Evolutionary conservation across 805 yeast genomes (phyloP).

Genomic region (Candida pini): DNA sequence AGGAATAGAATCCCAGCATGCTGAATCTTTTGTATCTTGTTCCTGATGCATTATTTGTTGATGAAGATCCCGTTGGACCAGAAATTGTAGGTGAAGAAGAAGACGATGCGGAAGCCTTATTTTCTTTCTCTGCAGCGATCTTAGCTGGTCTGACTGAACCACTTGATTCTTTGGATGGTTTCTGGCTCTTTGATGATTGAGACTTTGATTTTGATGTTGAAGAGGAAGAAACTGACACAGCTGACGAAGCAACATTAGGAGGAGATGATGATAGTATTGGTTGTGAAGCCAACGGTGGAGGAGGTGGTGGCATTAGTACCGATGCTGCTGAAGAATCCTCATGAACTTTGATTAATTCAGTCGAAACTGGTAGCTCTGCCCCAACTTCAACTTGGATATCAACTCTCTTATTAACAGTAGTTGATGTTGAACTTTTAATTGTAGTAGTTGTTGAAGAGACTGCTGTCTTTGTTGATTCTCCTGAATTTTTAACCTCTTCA

Average conservation of each 20-base stretch:
- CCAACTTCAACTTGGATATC: slow-evolving; percentile 2
- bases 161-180: background rate
- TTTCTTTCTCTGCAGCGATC: slow-evolving; percentile 20
- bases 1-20: slow-evolving; percentile 26
- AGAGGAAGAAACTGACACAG: background rate
- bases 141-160: slow-evolving; percentile 3
- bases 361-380: background rate
- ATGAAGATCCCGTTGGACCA: slow-evolving; percentile 4
- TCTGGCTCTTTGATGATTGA: too few relatives aligned
- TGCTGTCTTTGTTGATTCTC: background rate
- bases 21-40: slow-evolving; percentile 28
- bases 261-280: too few relatives aligned
- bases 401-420: background rate
- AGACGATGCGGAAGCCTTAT: too few relatives aligned
- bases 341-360: slow-evolving; percentile 2
- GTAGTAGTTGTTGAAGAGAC: background rate
- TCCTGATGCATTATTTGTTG: slow-evolving; percentile 6
- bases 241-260: background rate
- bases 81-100: too few relatives aligned
- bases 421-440: background rate
- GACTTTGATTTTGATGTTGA: background rate
- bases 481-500: too few relatives aligned
- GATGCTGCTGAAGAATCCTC: slow-evolving; percentile 1
- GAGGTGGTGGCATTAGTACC: too few relatives aligned
- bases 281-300: too few relatives aligned